phyloP scores from a whole-genome alignment of 2,329 filamentous ascomycete genomes.

The Trichoderma semiorbis region DNA sequence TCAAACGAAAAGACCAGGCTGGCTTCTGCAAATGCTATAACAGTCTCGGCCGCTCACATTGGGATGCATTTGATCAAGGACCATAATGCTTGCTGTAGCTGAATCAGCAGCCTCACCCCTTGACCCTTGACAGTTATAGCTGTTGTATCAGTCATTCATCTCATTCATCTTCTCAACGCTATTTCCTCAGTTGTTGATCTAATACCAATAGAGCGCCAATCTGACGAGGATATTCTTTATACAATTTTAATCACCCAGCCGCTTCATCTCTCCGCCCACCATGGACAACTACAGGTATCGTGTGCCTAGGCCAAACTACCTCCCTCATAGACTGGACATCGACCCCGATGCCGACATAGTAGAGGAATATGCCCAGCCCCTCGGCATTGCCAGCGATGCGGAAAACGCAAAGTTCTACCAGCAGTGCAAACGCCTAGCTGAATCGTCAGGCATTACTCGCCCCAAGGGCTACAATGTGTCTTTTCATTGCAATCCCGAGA shows the following conservation, averaged over 20 bases:
- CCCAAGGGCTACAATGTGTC: conserved; percentile 89
- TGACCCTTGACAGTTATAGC: neutral
- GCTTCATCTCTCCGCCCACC: neutral
- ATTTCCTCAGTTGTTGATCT: neutral
- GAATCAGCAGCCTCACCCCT: neutral
- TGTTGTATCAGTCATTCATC: neutral
- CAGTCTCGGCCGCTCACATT: neutral
- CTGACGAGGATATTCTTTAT: neutral
- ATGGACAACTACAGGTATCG: conserved; percentile 50
- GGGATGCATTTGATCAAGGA: neutral
- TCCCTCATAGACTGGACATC: conserved; percentile 51
- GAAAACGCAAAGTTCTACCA: conserved; percentile 56
- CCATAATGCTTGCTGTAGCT: neutral
- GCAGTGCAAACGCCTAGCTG: conserved; percentile 55
- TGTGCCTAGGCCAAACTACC: conserved; percentile 57
- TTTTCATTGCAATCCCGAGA: conserved; percentile 90
- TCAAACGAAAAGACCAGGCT: neutral
- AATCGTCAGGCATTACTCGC: conserved; percentile 67
- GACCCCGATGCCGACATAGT: conserved; percentile 52
- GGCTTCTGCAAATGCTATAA: neutral
- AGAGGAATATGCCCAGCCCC: conserved; percentile 48
- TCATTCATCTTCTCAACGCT: neutral
- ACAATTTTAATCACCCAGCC: neutral
- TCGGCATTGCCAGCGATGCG: conserved; percentile 49
- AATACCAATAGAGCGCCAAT: neutral